Evolutionary conservation across 202 grass and related monocot species (phyloP), one percentile per base, ranked within the genome.

Genomic region (Digitaria exilis): DNA sequence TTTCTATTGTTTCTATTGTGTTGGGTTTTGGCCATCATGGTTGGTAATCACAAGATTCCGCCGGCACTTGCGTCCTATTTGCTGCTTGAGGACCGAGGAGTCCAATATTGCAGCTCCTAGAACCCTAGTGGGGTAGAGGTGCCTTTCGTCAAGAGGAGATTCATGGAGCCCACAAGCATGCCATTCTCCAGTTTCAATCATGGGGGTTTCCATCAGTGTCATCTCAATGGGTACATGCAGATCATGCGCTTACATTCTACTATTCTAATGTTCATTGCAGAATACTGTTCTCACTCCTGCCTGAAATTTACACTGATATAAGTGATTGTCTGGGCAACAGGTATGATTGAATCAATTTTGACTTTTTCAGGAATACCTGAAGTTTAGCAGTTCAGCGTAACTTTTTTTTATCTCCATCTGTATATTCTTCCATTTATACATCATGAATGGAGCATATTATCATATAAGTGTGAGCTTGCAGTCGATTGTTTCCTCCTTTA

Each of bases 71-170:
- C 22, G 4, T 66, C 58, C 75, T 58, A 86, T 86, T 89, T 83
- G 78, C 49, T 57, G 24, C n/a, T 32, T 5, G 6, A 45, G 69
- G 69, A 9, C 25, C 1, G 24, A 66, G 56, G 49, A 82, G 65
- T 59, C 87, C 51, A 85, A 81, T 71, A 78, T 28, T 74, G 56
- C 86, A 46, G 76, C 76, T 80, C 46, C 34, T 45, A 49, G 65
- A 85, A 35, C 17, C 67, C 65, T 37, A 79, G 55, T 31, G 43
- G 65, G 30, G 67, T 61, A 68, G 29, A 60, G 2, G 30, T n/a
- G 17, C 42, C 61, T 78, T 83, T 69, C 67, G 31, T 65, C 10
- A 59, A 44, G 70, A 75, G 51, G 42, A 85, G 76, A 71, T 81
- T 81, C 77, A 44, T 41, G 71, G 82, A 80, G 61, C 77, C 70